Percentiles rank a stretch among this genome's conserved stretches.
Evolutionary conservation across 148 eudicot species (phyloP).

Genomic region (Rhododendron henanense): DNA sequence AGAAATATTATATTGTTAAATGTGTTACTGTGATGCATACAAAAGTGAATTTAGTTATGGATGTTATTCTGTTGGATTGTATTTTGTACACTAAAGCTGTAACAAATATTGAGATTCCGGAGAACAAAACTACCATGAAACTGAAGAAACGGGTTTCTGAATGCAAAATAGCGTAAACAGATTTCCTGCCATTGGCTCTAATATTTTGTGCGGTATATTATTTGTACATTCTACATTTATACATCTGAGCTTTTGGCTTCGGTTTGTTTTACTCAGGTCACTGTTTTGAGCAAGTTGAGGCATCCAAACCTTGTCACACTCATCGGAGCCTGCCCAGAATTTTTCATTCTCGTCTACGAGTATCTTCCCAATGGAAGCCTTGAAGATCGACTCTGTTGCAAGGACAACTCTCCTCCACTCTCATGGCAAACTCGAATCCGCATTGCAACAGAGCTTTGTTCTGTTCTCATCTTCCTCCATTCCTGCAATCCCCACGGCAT

Average conservation of each 20-base stretch:
- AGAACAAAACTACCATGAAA: neutral
- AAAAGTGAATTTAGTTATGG: neutral
- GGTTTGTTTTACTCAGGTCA: slow-evolving; percentile 43
- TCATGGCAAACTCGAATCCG: slow-evolving; percentile 82
- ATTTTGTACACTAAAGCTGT: neutral
- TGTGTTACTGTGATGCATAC: neutral
- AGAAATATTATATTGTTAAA: neutral
- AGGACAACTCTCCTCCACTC: slow-evolving; percentile 65
- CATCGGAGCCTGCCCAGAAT: slow-evolving; percentile 82
- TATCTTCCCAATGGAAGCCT: slow-evolving; percentile 86
- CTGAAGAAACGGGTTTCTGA: neutral
- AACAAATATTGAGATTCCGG: neutral
- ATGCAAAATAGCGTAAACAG: neutral
- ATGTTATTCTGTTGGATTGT: neutral
- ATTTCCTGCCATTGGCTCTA: neutral
- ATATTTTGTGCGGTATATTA: neutral
- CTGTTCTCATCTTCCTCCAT: slow-evolving; percentile 75
- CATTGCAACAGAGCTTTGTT: slow-evolving; percentile 79
- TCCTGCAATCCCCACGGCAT: slow-evolving; percentile 53
- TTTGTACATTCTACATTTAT: neutral
- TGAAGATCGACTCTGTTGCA: slow-evolving; percentile 79
- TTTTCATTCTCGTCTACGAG: slow-evolving; percentile 69
- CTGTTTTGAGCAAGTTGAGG: slow-evolving; percentile 71
- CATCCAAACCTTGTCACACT: slow-evolving; percentile 88
- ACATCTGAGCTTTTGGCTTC: neutral